These are phyloP conservation scores for Gyrodon lividus DNA, from an alignment of 768 basidiomycete genomes.

Conservation along the genomic window DNA sequence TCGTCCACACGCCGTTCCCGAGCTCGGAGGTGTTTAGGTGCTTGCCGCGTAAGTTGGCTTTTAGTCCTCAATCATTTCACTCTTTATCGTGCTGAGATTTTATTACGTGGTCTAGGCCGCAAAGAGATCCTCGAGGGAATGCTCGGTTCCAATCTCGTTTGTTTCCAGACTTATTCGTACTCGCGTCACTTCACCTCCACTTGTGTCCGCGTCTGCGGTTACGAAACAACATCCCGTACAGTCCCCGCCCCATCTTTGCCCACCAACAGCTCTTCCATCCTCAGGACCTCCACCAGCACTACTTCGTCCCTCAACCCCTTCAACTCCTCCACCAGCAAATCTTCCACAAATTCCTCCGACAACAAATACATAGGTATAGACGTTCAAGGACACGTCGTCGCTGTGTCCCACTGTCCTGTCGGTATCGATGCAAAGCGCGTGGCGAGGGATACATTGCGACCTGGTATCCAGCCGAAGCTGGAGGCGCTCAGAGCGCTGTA, in stretches of 20 bases:
- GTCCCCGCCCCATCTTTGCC: not conserved
- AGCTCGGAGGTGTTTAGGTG: constrained; percentile 95
- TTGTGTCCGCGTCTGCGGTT: constrained; percentile 94
- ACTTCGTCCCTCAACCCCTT: constrained; percentile 2
- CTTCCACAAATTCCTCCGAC: not conserved
- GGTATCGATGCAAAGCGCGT: constrained; percentile 94
- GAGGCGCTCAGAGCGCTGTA: constrained; percentile 82
- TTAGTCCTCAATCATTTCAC: not conserved
- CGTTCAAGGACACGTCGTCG: constrained; percentile 79
- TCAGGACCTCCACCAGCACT: not conserved
- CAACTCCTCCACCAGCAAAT: not conserved
- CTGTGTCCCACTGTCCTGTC: constrained; percentile 89
- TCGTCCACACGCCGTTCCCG: constrained; percentile 98
- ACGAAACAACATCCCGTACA: constrained; percentile 61
- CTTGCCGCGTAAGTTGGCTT: constrained; percentile 65
- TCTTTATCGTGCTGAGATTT: not conserved
- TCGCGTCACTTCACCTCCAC: constrained; percentile 92
- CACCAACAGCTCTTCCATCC: constrained; percentile 6
- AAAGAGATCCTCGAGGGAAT: constrained; percentile 97
- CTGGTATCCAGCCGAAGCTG: constrained; percentile 88
- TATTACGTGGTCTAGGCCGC: constrained; percentile 48
- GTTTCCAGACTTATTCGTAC: constrained; percentile 98
- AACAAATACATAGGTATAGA: constrained; percentile 57
- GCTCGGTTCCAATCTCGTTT: constrained; percentile 94
- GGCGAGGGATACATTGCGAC: constrained; percentile 73